Evolutionary conservation across 2,329 filamentous ascomycete species (phyloP).

Genomic region (Stenocarpella maydis): DNA sequence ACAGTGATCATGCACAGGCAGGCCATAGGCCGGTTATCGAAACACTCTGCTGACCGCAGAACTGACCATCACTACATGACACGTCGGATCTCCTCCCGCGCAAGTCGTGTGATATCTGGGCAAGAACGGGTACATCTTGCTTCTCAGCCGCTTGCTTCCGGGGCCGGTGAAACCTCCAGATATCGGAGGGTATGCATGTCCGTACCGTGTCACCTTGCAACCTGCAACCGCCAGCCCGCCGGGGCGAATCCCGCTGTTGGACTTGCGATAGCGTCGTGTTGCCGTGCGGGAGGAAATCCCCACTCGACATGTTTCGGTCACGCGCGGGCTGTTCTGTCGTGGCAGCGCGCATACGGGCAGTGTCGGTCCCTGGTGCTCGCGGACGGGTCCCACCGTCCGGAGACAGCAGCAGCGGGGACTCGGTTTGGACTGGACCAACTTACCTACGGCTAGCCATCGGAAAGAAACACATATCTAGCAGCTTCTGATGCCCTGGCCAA

Average conservation of each 20-base stretch:
- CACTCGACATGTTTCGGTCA: background rate
- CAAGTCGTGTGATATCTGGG: background rate
- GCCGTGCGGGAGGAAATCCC: background rate
- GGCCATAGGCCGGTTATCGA: background rate
- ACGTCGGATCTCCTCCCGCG: background rate
- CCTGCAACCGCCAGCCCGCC: background rate
- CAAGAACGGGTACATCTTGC: conserved; percentile 1
- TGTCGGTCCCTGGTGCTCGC: background rate
- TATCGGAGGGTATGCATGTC: background rate
- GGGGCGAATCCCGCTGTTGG: background rate
- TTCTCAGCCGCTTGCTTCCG: background rate
- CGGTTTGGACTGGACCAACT: background rate
- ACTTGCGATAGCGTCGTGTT: background rate
- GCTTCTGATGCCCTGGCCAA: background rate
- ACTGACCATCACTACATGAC: background rate
- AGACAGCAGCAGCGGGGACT: background rate
- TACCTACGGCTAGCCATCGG: background rate
- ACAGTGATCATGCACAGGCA: background rate
- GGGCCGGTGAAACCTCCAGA: conserved; percentile 3
- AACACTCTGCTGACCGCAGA: background rate
- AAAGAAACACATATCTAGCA: background rate
- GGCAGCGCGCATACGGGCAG: background rate
- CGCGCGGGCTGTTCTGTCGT: background rate
- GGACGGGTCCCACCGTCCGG: background rate
- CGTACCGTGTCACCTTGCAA: background rate